Percentiles rank a stretch among this genome's conserved stretches.
Evolutionary conservation across 208 protist genomes (phyloP).

Genomic region (Borovskyia barvae): DNA sequence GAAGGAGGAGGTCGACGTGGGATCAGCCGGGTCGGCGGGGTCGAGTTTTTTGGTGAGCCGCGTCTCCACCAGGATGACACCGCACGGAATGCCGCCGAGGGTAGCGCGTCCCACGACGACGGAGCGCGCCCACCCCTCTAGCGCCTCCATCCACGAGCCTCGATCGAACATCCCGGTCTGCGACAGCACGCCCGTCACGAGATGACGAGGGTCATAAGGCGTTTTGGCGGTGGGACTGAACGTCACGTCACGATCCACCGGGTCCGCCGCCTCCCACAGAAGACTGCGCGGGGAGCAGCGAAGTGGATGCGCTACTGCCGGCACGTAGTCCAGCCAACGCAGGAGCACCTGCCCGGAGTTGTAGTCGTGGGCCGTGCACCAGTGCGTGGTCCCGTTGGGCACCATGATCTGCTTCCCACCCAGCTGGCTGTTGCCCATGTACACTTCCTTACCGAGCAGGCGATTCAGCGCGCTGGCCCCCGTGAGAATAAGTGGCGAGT

Average conservation of each 20-base stretch:
- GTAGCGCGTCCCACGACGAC: conserved; percentile 95
- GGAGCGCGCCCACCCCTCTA: conserved; percentile 96
- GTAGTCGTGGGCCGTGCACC: conserved; percentile 84
- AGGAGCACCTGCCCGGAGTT: conserved; percentile 67
- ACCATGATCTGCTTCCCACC: conserved; percentile 97
- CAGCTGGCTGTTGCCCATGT: conserved; percentile 96
- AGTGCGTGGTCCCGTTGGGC: conserved; percentile 95
- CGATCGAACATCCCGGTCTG: conserved; percentile 88
- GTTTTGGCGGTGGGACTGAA: conserved; percentile 60
- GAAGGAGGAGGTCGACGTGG: conserved; percentile 68
- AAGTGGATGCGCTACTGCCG: conserved; percentile 39
- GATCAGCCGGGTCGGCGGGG: conserved; percentile 96
- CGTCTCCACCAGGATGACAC: conserved; percentile 97
- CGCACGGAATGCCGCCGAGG: conserved; percentile 97
- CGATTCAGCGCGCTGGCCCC: conserved; percentile 91
- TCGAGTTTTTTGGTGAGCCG: conserved; percentile 91
- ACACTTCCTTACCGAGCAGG: conserved; percentile 96
- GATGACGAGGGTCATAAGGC: conserved; percentile 83
- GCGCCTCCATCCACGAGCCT: conserved; percentile 89
- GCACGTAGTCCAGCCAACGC: conserved; percentile 92
- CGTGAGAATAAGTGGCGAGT: conserved; percentile 95
- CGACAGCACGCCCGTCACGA: conserved; percentile 57
- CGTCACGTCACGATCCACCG: conserved; percentile 77
- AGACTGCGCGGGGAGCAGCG: conserved; percentile 52
- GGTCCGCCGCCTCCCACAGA: conserved; percentile 36